Evolutionary conservation across 148 eudicot species (phyloP).

Genomic region (Spergularia bocconei): DNA sequence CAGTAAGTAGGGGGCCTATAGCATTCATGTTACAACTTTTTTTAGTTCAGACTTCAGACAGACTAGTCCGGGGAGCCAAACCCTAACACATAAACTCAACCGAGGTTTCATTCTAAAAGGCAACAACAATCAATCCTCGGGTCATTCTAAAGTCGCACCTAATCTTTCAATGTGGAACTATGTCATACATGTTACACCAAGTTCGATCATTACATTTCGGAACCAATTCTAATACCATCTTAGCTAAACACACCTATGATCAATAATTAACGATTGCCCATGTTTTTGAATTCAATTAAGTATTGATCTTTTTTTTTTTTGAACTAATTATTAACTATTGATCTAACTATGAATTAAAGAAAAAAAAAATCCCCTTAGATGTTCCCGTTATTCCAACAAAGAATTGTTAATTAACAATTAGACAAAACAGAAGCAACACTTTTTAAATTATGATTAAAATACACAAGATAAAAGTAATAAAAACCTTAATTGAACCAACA

Average conservation of each 20-base stretch:
- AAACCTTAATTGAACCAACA: conserved; percentile 77
- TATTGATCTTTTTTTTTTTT: too few relatives aligned
- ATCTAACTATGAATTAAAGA: background rate
- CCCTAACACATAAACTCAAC: too few relatives aligned
- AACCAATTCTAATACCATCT: background rate
- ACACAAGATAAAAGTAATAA: background rate
- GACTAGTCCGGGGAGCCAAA: too few relatives aligned
- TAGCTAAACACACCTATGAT: background rate
- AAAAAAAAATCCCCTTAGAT: background rate
- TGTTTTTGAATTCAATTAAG: background rate
- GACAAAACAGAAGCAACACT: background rate
- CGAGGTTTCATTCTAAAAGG: too few relatives aligned
- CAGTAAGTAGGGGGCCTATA: background rate
- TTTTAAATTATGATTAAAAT: background rate
- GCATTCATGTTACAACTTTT: background rate
- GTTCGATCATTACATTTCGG: background rate
- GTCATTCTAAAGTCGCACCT: too few relatives aligned
- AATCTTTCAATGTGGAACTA: too few relatives aligned
- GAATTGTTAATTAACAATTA: background rate
- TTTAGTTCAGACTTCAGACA: too few relatives aligned
- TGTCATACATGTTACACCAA: too few relatives aligned
- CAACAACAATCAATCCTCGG: too few relatives aligned
- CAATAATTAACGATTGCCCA: background rate
- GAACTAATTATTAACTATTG: too few relatives aligned
- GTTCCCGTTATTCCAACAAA: conserved; percentile 14